A percentile compares a stretch with the other conserved stretches of the same genome.
Evolutionary conservation across 73 alveolate species (phyloP).

Genomic region (Blepharisma japonicum): DNA sequence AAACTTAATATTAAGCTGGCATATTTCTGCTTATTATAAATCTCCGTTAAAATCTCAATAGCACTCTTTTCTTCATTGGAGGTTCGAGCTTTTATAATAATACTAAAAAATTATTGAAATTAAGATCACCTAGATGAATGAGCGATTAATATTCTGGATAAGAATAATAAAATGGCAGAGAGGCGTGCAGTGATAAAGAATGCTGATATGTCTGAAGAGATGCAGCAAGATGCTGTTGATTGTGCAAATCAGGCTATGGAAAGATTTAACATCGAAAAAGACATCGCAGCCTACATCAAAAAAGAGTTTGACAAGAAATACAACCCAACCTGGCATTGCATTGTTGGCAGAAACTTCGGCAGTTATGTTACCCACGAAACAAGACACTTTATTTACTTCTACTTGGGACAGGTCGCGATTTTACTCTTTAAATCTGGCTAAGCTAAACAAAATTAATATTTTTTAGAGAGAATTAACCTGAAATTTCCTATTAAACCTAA

Average conservation of each 20-base stretch:
- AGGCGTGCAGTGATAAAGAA: constrained; percentile 22
- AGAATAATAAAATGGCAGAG: constrained; percentile 10
- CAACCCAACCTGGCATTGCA: constrained; percentile 73
- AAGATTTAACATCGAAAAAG: constrained; percentile 7
- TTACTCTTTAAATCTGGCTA: constrained; percentile 66
- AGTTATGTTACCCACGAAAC: constrained; percentile 71
- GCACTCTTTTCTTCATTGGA: too few species aligned
- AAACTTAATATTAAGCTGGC: too few species aligned
- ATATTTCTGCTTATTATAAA: too few species aligned
- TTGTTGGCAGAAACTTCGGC: constrained; percentile 67
- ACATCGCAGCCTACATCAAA: constrained; percentile 63
- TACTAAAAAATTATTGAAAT: too few species aligned
- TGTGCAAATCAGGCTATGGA: constrained; percentile 8
- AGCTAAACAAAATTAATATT: neutral
- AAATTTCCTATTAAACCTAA: too few species aligned
- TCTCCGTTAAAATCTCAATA: too few species aligned
- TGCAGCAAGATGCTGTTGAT: neutral
- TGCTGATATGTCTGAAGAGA: constrained; percentile 31
- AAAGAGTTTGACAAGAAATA: constrained; percentile 69
- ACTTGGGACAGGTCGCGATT: constrained; percentile 68
- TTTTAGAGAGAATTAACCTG: too few species aligned
- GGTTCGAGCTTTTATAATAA: too few species aligned
- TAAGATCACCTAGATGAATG: too few species aligned
- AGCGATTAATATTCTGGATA: neutral
- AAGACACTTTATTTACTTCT: constrained; percentile 69